A percentile compares a stretch with the other conserved stretches of the same genome.
Evolutionary conservation across 768 basidiomycete species (phyloP).

Genomic region (Galerina sulciceps): DNA sequence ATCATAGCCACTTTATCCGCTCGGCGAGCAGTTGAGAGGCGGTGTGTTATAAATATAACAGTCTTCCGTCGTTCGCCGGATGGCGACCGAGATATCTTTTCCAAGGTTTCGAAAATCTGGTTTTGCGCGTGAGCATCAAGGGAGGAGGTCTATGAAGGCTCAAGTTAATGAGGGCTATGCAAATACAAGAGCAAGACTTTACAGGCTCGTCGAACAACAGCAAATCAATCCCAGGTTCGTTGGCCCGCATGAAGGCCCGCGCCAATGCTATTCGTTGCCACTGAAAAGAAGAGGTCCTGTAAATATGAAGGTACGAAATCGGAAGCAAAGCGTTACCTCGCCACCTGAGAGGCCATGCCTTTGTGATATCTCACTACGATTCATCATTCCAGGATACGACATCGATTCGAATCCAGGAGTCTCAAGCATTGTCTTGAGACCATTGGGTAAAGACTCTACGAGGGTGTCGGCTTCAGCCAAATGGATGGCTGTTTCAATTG

Average conservation of each 20-base stretch:
- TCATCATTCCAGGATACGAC: slow-evolving; percentile 45
- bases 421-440: slow-evolving; percentile 75
- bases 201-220: slow-evolving; percentile 87
- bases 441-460: slow-evolving; percentile 68
- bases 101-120: slow-evolving; percentile 77
- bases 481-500: slow-evolving; percentile 66
- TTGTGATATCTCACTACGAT: slow-evolving; percentile 31
- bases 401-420: slow-evolving; percentile 60
- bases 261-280: slow-evolving; percentile 90
- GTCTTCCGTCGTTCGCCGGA: slow-evolving; percentile 67
- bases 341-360: slow-evolving; percentile 82
- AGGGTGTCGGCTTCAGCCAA: slow-evolving; percentile 74
- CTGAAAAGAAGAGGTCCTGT: slow-evolving; percentile 38
- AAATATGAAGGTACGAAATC: neutral
- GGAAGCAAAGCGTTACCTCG: slow-evolving; percentile 56
- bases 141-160: slow-evolving; percentile 64
- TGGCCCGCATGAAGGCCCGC: slow-evolving; percentile 85
- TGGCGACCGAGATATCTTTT: slow-evolving; percentile 61
- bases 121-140: slow-evolving; percentile 82
- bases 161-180: slow-evolving; percentile 5
- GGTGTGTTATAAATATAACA: slow-evolving; percentile 84
- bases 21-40: slow-evolving; percentile 77
- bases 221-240: slow-evolving; percentile 74
- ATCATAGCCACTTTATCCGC: slow-evolving; percentile 90
- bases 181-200: slow-evolving; percentile 29